Evolutionary conservation across 495 filamentous ascomycete species (phyloP).

Genomic region (Neurospora sp.): DNA sequence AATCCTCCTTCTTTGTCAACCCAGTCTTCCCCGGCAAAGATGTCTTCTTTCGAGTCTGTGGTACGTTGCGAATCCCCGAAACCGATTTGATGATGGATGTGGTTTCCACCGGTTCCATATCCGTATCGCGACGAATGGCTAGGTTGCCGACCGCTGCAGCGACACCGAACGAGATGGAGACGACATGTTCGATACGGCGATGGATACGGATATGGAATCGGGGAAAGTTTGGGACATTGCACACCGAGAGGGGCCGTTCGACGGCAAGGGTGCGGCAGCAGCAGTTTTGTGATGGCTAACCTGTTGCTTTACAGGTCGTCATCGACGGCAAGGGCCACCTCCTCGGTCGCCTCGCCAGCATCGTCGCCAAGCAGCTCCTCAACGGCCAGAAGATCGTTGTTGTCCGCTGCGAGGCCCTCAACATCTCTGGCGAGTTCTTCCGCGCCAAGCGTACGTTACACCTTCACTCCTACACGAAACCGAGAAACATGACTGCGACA

Average conservation of each 20-base stretch:
- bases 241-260: background rate
- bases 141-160: background rate
- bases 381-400: slow-evolving; percentile 99
- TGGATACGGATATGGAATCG: background rate
- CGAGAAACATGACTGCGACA: slow-evolving; percentile 5
- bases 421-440: slow-evolving; percentile 99
- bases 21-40: slow-evolving; percentile 52
- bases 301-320: slow-evolving; percentile 55
- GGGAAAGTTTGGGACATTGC: background rate
- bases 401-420: slow-evolving; percentile 95
- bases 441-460: slow-evolving; percentile 90
- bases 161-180: background rate
- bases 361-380: slow-evolving; percentile 98
- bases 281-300: slow-evolving; percentile 13
- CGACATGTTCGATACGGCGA: background rate
- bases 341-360: slow-evolving; percentile 96
- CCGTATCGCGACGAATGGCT: background rate
- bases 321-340: slow-evolving; percentile 99
- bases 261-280: background rate
- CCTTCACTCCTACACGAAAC: slow-evolving; percentile 5
- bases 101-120: background rate
- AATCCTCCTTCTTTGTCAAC: slow-evolving; percentile 20
- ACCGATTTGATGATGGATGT: background rate
- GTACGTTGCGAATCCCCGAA: slow-evolving; percentile 48
- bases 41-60: slow-evolving; percentile 96